Conservation (phyloP, 768 basidiomycete genomes). For the Hericium erinaceus region DNA sequence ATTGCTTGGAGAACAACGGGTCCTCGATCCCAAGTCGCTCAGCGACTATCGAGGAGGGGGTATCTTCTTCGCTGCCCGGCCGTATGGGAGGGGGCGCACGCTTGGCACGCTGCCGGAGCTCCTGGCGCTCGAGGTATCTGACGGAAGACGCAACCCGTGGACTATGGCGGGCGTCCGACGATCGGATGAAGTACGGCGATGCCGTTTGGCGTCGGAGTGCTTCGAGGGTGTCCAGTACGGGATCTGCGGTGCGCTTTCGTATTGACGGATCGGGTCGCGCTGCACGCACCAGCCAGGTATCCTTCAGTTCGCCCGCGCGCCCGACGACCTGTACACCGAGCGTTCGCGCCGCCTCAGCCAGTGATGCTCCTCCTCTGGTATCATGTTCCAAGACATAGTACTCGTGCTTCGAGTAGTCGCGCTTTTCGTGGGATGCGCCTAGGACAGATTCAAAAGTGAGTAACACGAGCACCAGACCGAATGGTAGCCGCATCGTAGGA, state of each 20-base stretch:
- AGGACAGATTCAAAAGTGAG: slow-evolving; percentile 20
- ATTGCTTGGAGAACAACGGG: slow-evolving; percentile 78
- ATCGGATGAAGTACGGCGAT: slow-evolving; percentile 26
- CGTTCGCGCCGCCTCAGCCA: slow-evolving; percentile 45
- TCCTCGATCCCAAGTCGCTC: slow-evolving; percentile 62
- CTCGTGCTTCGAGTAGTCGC: slow-evolving; percentile 52
- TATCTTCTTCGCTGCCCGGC: slow-evolving; percentile 20
- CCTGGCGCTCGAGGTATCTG: slow-evolving; percentile 51
- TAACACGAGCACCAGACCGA: slow-evolving; percentile 21
- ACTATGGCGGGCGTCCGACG: slow-evolving; percentile 25
- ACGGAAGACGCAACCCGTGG: slow-evolving; percentile 46
- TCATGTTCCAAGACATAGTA: slow-evolving; percentile 79
- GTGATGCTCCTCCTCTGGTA: slow-evolving; percentile 41
- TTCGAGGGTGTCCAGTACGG: slow-evolving; percentile 41
- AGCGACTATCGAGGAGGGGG: slow-evolving; percentile 40
- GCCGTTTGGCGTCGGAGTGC: slow-evolving; percentile 27
- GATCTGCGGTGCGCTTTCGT: slow-evolving; percentile 32
- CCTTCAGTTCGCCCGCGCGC: slow-evolving; percentile 69
- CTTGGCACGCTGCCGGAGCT: slow-evolving; percentile 58
- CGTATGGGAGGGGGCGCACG: slow-evolving; percentile 59
- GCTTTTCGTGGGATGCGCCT: slow-evolving; percentile 36
- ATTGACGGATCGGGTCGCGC: slow-evolving; percentile 25
- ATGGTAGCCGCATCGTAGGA: slow-evolving; percentile 12
- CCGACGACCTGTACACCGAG: slow-evolving; percentile 84
- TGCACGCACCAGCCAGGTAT: slow-evolving; percentile 77